Conservation (phyloP, 176 grass and related monocot genomes). For the Rhynchospora breviuscula region DNA sequence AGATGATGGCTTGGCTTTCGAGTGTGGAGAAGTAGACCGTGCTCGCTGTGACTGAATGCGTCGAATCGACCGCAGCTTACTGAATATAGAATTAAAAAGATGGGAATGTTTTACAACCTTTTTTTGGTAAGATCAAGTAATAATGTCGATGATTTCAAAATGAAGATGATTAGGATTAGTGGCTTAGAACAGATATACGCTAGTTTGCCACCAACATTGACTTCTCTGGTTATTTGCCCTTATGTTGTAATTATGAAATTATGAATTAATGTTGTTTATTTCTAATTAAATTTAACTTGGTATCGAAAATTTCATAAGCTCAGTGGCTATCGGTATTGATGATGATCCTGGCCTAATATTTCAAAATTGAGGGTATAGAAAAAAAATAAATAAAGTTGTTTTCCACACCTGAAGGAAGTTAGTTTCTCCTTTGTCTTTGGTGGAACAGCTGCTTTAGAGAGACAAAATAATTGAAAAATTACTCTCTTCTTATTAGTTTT, state of each 20-base stretch:
- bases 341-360: not conserved
- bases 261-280: not conserved
- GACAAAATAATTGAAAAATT: not conserved
- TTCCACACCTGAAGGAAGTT: slow-evolving; percentile 65
- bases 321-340: not conserved
- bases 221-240: not conserved
- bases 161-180: not conserved
- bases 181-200: not conserved
- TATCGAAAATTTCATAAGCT: too few relatives aligned
- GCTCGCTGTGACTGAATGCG: slow-evolving; percentile 50
- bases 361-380: not conserved
- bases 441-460: slow-evolving; percentile 21
- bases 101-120: not conserved
- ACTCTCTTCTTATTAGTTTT: not conserved
- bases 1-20: slow-evolving; percentile 16
- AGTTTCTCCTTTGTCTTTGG: slow-evolving; percentile 42
- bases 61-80: slow-evolving; percentile 54
- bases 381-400: not conserved
- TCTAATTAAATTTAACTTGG: not conserved
- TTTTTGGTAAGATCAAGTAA: not conserved
- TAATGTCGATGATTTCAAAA: not conserved
- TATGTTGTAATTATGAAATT: not conserved
- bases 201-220: not conserved
- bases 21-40: slow-evolving; percentile 51
- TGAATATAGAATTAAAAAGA: slow-evolving; percentile 20